A percentile compares a stretch with the other conserved stretches of the same genome.
These are phyloP conservation scores for Coriolopsis trogii DNA, from an alignment of 1,284 basidiomycete genomes.

Conservation along the genomic window DNA sequence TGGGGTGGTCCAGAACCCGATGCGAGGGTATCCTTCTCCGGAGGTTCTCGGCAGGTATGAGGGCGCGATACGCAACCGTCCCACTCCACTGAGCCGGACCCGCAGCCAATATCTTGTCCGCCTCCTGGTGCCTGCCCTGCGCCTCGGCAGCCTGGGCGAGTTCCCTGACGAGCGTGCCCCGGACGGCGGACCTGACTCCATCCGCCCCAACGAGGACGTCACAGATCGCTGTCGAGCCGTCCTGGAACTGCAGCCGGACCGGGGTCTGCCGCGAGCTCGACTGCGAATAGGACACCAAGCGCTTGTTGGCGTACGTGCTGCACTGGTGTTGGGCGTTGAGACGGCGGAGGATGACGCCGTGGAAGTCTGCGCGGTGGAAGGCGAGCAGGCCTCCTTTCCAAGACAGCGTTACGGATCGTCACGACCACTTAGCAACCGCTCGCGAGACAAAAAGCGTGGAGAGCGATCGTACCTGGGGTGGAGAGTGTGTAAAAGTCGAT, in stretches of 20 bases:
- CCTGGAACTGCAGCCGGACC: slow-evolving; percentile 45
- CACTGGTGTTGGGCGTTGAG: slow-evolving; percentile 36
- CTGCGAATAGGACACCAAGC: slow-evolving; percentile 42
- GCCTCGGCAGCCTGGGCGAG: slow-evolving; percentile 23
- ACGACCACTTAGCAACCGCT: not conserved
- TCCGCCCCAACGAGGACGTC: slow-evolving; percentile 56
- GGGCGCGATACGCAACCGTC: slow-evolving; percentile 40
- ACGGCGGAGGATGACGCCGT: slow-evolving; percentile 39
- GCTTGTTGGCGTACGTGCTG: slow-evolving; percentile 40
- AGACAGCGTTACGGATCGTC: too few species aligned
- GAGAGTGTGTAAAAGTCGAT: slow-evolving; percentile 31
- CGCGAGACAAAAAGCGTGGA: not conserved
- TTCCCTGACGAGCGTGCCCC: slow-evolving; percentile 29
- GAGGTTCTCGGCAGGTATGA: slow-evolving; percentile 41
- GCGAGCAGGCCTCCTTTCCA: slow-evolving; percentile 42
- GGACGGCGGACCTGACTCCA: slow-evolving; percentile 41
- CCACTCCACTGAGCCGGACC: slow-evolving; percentile 44
- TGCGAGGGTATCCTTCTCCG: slow-evolving; percentile 36
- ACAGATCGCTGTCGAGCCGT: slow-evolving; percentile 45
- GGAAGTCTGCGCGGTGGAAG: slow-evolving; percentile 49
- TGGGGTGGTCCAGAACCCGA: slow-evolving; percentile 35
- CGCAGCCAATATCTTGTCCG: slow-evolving; percentile 20
- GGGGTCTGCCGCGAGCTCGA: slow-evolving; percentile 5
- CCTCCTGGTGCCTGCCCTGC: slow-evolving; percentile 21
- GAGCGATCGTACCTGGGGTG: slow-evolving; percentile 33